A percentile compares a stretch with the other conserved stretches of the same genome.
These are phyloP conservation scores for Plasmodium gallinaceum DNA, from an alignment of 169 alveolate genomes.

Conservation along the genomic window DNA sequence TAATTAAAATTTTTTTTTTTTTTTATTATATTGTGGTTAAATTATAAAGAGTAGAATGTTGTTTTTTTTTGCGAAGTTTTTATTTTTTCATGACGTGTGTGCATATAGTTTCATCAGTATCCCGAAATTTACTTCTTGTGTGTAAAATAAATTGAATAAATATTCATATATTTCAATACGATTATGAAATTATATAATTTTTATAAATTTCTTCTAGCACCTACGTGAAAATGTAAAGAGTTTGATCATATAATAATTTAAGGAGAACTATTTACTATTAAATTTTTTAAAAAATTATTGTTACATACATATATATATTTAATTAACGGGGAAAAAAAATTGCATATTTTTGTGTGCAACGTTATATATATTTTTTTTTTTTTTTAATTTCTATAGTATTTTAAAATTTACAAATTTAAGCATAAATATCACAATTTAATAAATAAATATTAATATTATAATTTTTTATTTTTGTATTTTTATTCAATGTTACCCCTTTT, in stretches of 20 bases:
- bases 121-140: conserved; percentile 44
- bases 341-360: conserved; percentile 9
- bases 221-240: neutral
- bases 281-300: too few species aligned
- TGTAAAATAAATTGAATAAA: conserved; percentile 10
- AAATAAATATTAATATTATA: too few species aligned
- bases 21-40: conserved; percentile 24
- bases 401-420: too few species aligned
- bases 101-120: conserved; percentile 42
- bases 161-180: conserved; percentile 8
- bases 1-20: conserved; percentile 7
- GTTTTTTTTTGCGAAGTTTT: conserved; percentile 42
- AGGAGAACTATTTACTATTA: neutral
- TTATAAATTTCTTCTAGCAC: neutral
- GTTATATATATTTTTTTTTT: neutral
- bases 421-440: too few species aligned
- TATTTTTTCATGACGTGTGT: conserved; percentile 61
- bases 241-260: neutral
- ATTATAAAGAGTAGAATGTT: conserved; percentile 33
- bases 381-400: neutral
- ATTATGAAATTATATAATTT: neutral
- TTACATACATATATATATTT: too few species aligned
- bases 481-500: too few species aligned
- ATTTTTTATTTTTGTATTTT: too few species aligned
- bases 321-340: neutral